Conservation (phyloP, 352 stramenopile species). For the Globisporangium echinulatum region DNA sequence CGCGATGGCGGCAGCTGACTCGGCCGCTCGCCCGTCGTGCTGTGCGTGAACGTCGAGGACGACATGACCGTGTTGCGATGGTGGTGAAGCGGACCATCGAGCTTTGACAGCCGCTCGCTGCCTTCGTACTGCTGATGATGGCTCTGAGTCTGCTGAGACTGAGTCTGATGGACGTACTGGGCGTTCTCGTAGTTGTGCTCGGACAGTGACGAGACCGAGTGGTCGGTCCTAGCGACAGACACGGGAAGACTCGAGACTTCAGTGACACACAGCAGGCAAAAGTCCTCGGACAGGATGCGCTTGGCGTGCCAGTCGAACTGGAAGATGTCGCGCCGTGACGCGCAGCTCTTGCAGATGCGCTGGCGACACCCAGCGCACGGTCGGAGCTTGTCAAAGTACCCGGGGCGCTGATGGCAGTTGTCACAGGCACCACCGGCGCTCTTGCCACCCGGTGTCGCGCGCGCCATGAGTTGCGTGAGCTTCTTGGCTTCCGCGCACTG, state of each 20-base stretch:
- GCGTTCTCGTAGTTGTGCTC: conserved; percentile 8
- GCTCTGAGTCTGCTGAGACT: not conserved
- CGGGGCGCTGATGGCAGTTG: conserved; percentile 14
- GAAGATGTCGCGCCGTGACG: conserved; percentile 12
- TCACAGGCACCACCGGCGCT: conserved; percentile 21
- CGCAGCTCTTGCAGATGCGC: conserved; percentile 35
- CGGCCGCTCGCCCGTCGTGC: not conserved
- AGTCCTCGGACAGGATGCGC: conserved; percentile 9
- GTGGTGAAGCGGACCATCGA: not conserved
- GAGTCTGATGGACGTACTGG: not conserved
- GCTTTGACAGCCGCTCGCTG: conserved; percentile 9
- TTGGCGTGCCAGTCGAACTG: conserved; percentile 13
- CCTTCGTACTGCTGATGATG: conserved; percentile 8
- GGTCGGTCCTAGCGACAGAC: not conserved
- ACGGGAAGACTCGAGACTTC: conserved; percentile 8
- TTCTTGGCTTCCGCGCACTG: conserved; percentile 11
- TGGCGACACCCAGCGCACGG: conserved; percentile 31
- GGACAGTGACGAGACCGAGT: conserved; percentile 3
- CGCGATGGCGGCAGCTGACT: conserved; percentile 1
- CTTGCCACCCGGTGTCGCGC: conserved; percentile 7
- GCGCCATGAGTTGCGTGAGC: conserved; percentile 8
- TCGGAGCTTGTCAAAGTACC: conserved; percentile 23
- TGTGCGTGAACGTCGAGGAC: conserved; percentile 13
- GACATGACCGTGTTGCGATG: conserved; percentile 2
- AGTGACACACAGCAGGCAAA: conserved; percentile 14